A percentile compares a stretch with the other conserved stretches of the same genome.
These are phyloP conservation scores for Dendrobium catenatum DNA, from an alignment of 106 monocot genomes.

Conservation along the genomic window DNA sequence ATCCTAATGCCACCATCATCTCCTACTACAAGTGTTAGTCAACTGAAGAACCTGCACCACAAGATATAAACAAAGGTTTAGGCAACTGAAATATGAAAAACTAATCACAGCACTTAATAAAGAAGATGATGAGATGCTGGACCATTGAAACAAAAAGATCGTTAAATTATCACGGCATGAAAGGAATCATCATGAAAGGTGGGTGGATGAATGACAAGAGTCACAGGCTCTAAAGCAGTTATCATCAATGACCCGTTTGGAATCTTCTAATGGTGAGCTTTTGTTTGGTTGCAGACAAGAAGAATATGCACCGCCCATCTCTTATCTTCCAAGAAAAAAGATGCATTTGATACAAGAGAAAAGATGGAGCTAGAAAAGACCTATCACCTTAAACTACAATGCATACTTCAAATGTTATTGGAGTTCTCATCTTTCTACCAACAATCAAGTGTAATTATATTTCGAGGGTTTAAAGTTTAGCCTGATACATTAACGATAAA, in stretches of 20 bases:
- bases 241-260: constrained; percentile 2
- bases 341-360: not conserved
- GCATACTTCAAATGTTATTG: not conserved
- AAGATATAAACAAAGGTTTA: not conserved
- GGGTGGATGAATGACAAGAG: not conserved
- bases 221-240: not conserved
- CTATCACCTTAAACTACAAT: not conserved
- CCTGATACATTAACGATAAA: too few relatives aligned
- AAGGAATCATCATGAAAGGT: not conserved
- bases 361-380: not conserved
- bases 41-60: not conserved
- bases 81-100: not conserved
- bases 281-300: constrained; percentile 2
- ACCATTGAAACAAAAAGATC: not conserved
- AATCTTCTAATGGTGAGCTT: not conserved
- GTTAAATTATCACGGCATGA: not conserved
- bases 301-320: not conserved
- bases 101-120: not conserved
- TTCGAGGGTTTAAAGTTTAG: not conserved
- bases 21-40: not conserved
- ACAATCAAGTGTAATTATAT: not conserved
- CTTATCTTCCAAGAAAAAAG: not conserved
- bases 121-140: not conserved
- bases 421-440: not conserved
- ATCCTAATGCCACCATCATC: not conserved